phyloP scores from a whole-genome alignment of 75 land plant genomes.

The Picea sitchensis region DNA sequence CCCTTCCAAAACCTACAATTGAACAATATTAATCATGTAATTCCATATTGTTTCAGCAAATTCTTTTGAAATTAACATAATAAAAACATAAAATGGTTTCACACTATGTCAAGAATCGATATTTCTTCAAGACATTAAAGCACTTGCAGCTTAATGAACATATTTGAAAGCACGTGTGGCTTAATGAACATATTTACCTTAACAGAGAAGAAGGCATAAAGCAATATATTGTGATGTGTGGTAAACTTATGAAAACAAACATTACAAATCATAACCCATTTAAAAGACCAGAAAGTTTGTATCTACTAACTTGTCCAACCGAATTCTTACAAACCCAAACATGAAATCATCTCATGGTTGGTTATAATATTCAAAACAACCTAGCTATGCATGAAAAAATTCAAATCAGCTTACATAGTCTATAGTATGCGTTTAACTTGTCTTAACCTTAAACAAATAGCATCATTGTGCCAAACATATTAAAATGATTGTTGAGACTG shows the following conservation, averaged over 20 bases:
- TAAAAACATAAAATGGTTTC: neutral
- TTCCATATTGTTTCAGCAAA: neutral
- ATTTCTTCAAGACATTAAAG: neutral
- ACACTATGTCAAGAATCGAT: neutral
- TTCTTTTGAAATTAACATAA: neutral
- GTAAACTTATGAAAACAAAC: neutral
- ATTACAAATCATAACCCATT: neutral
- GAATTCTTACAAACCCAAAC: neutral
- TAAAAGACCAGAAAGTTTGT: neutral
- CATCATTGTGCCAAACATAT: too few relatives aligned
- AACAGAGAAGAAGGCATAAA: neutral
- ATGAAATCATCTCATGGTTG: neutral
- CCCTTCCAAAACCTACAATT: conserved; percentile 81
- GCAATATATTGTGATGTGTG: too few relatives aligned
- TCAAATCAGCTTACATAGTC: neutral
- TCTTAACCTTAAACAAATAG: too few relatives aligned
- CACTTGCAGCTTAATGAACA: too few relatives aligned
- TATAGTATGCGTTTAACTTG: too few relatives aligned
- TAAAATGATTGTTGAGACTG: too few relatives aligned
- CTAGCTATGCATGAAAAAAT: neutral
- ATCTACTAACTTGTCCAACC: neutral
- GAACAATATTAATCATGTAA: neutral
- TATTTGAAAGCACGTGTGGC: too few relatives aligned
- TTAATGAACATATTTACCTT: neutral
- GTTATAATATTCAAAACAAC: neutral